These are phyloP conservation scores for Leccinum rimulosum DNA, from an alignment of 768 basidiomycete species.

Conservation along the genomic window DNA sequence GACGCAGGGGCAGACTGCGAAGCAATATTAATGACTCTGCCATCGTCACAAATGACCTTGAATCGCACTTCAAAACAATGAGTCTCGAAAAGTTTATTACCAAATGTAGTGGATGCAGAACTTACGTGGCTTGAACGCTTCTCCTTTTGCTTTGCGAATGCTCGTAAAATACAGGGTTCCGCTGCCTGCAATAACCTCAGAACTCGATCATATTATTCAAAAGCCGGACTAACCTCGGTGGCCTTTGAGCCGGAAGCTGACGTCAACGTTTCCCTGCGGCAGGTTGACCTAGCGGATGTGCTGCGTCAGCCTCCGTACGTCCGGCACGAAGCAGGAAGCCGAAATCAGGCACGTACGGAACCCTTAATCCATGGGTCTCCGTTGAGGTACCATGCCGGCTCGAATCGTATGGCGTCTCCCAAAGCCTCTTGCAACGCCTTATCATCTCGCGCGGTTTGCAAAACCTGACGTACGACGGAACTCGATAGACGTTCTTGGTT, in stretches of 20 bases:
- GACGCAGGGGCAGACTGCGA: slow-evolving; percentile 3
- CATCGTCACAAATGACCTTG: slow-evolving; percentile 64
- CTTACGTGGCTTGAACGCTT: slow-evolving; percentile 63
- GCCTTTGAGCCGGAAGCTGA: slow-evolving; percentile 74
- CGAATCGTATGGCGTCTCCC: slow-evolving; percentile 52
- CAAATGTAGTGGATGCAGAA: background rate
- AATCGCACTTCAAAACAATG: slow-evolving; percentile 50
- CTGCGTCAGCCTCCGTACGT: background rate
- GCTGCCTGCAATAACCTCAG: slow-evolving; percentile 40
- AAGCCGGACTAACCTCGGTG: slow-evolving; percentile 49
- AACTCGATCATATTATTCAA: background rate
- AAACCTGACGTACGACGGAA: slow-evolving; percentile 67
- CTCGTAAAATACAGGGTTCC: slow-evolving; percentile 85
- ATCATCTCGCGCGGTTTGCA: slow-evolving; percentile 57
- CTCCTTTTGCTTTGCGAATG: slow-evolving; percentile 72
- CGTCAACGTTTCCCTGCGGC: slow-evolving; percentile 74
- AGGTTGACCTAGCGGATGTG: slow-evolving; percentile 58
- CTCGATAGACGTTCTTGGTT: slow-evolving; percentile 79
- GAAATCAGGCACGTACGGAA: slow-evolving; percentile 45
- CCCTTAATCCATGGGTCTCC: slow-evolving; percentile 73
- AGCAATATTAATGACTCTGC: slow-evolving; percentile 40
- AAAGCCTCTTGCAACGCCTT: slow-evolving; percentile 48
- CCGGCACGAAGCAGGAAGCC: background rate
- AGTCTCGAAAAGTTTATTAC: background rate
- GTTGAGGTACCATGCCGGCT: slow-evolving; percentile 54